Evolutionary conservation across 2,329 filamentous ascomycete species (phyloP), one percentile per base, ranked within the genome.

Genomic region (Alternaria tenuissima): DNA sequence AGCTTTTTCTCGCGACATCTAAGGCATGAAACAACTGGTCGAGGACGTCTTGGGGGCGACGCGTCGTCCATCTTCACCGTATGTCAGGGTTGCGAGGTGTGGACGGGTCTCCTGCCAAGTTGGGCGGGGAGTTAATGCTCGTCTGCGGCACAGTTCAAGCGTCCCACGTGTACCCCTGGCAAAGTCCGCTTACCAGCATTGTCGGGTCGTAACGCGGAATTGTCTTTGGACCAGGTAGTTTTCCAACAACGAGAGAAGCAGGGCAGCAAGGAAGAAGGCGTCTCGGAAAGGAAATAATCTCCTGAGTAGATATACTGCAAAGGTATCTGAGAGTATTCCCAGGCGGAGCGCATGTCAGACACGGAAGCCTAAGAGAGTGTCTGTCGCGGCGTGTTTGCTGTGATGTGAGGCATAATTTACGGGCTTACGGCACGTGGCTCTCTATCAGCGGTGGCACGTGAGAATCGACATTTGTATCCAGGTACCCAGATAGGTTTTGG

Each of bases 1-100:
- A 72, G 55, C 36, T 74, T 74, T 57, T 71, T 71, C 20, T 67
- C 63, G 39, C 70, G 64, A 46, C 71, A 74, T 24, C 63, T 59
- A n/a, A 72, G 48, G 47, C 71, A 74, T 4, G 69, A 72, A 8
- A 72, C 62, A 11, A 71, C 65, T 26, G 70, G 70, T 16, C 70
- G 62, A 11, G 68, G 69, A n/a, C 66, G 58, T 51, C 65, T 70
- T 41, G 65, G 63, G 20, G 65, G 52, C 14, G 55, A 32, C 11
- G 43, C n/a, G 18, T 67, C 62, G 20, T 69, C 65, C 67, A 69
- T 69, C 12, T 36, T 34, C 18, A 12, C 46, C 30, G 18, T 34
- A 36, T 34, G 30, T 36, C 18, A 48, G 46, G 46, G 46, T 24
- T 36, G 46, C 46, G 18, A 42, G 39, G 11, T 42, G 30, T 47